phyloP scores from a whole-genome alignment of 306 rosid species.

The Sesbania bispinosa region DNA sequence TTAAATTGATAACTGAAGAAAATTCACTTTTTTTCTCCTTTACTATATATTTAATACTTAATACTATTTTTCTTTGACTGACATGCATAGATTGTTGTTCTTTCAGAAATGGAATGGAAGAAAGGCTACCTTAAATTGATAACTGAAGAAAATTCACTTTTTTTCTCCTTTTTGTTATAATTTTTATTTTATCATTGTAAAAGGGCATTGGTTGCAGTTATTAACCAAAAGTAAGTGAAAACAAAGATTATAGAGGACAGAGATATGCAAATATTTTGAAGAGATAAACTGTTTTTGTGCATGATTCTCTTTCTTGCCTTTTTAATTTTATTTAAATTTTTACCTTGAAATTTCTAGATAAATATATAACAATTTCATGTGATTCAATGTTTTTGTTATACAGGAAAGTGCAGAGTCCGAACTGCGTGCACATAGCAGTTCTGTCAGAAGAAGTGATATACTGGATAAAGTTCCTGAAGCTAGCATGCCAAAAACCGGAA shows the following conservation, averaged over 20 bases:
- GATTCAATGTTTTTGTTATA: conserved; percentile 24
- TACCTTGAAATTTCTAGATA: background rate
- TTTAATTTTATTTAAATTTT: background rate
- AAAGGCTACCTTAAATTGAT: background rate
- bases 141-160: background rate
- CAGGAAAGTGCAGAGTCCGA: conserved; percentile 94
- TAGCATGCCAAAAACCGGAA: conserved; percentile 50
- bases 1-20: background rate
- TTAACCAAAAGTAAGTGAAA: background rate
- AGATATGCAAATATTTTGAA: background rate
- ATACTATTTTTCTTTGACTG: background rate
- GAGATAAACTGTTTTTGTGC: background rate
- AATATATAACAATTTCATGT: conserved; percentile 8
- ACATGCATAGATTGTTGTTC: background rate
- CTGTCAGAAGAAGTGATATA: conserved; percentile 54
- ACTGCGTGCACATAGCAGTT: conserved; percentile 96
- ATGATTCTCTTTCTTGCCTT: background rate
- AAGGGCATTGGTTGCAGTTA: background rate
- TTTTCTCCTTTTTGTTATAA: background rate
- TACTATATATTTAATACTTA: background rate
- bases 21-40: background rate
- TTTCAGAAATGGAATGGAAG: background rate
- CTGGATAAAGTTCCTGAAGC: conserved; percentile 52
- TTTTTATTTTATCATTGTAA: background rate
- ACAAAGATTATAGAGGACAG: background rate